phyloP scores from a whole-genome alignment of 73 alveolate genomes.

The Breviolum minutum region DNA sequence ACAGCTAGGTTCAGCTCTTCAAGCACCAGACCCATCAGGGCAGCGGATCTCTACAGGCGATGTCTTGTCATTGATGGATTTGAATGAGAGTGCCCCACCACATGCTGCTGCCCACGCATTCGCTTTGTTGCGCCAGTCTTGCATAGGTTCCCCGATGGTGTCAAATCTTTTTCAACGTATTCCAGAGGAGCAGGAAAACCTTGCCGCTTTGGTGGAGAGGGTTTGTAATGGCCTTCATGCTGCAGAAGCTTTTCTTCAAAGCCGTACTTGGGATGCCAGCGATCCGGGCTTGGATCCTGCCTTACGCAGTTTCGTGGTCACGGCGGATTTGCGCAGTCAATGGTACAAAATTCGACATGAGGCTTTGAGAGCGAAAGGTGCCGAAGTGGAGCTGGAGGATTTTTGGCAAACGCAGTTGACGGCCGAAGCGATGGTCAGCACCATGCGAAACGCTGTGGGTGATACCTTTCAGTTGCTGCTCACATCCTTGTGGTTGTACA shows the following conservation, averaged over 20 bases:
- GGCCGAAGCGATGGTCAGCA: slow-evolving; percentile 67
- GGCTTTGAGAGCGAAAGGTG: slow-evolving; percentile 28
- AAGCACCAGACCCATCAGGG: slow-evolving; percentile 2
- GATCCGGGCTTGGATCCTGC: slow-evolving; percentile 73
- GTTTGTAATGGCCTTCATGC: slow-evolving; percentile 37
- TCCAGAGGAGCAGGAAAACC: slow-evolving; percentile 81
- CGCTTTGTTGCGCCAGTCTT: slow-evolving; percentile 16
- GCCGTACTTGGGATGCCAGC: slow-evolving; percentile 42
- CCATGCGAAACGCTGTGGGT: slow-evolving; percentile 59
- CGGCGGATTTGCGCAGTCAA: slow-evolving; percentile 75
- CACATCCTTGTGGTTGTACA: slow-evolving; percentile 67
- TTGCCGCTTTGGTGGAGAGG: slow-evolving; percentile 49
- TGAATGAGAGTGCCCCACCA: background rate
- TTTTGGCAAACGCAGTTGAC: slow-evolving; percentile 86
- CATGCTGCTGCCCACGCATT: slow-evolving; percentile 26
- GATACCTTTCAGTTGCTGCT: slow-evolving; percentile 83
- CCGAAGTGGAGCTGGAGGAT: slow-evolving; percentile 41
- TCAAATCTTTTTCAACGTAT: slow-evolving; percentile 67
- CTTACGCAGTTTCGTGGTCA: slow-evolving; percentile 51
- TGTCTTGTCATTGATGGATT: slow-evolving; percentile 2
- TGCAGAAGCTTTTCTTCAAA: slow-evolving; percentile 23
- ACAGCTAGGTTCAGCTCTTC: slow-evolving; percentile 50
- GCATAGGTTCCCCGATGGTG: slow-evolving; percentile 65
- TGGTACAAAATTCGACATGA: slow-evolving; percentile 90
- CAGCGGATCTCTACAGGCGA: slow-evolving; percentile 38